Evolutionary conservation across 768 basidiomycete genomes (phyloP), one percentile per base, ranked within the genome.

Genomic region (Podaxis sp.): DNA sequence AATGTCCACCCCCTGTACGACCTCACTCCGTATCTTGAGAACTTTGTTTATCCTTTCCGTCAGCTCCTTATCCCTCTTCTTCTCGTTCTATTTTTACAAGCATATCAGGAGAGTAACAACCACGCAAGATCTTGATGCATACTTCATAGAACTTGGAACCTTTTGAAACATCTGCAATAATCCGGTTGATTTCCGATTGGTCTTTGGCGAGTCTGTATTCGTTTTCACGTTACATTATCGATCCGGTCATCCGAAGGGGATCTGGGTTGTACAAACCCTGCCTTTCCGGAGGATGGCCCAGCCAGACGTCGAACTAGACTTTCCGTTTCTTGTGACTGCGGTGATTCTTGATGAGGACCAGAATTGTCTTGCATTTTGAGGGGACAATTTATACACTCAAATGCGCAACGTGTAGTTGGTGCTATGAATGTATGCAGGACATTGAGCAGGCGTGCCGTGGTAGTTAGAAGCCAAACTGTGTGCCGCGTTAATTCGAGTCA

Each of bases 71-170:
- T 98, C 94, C 70, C 92, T 95, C 69, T 85, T 84, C 73, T 93
- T 94, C 77, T 97, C 94, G 66, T 96, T 94, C 86, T 93, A 67
- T 64, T 63, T 43, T 59, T 38, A 65, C 37, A 49, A 60, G 64
- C n/a, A 38, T 41, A 36, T 58, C 36, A 47, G 63, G 50, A 63
- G 47, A 25, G 15, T 11, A 37, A 33, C 40, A 25, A 38, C 15
- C 47, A 33, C 27, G 4, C 25, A 46, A 24, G 3, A 12, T 24
- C 19, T n/a, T 53, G 54, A 59, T 6, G 65, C 79, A 69, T 71
- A 85, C 90, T 78, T 94, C 87, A 72, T 93, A 96, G 74, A 91
- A 98, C 75, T 94, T 94, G 27, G 94, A 96, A 3, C 95, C 95
- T 70, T 93, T 94, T 6, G 92, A 94, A 17, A 86, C 94, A 57